Base-by-base conservation (phyloP, 805 yeast genomes). In the Candida railenensis region DNA sequence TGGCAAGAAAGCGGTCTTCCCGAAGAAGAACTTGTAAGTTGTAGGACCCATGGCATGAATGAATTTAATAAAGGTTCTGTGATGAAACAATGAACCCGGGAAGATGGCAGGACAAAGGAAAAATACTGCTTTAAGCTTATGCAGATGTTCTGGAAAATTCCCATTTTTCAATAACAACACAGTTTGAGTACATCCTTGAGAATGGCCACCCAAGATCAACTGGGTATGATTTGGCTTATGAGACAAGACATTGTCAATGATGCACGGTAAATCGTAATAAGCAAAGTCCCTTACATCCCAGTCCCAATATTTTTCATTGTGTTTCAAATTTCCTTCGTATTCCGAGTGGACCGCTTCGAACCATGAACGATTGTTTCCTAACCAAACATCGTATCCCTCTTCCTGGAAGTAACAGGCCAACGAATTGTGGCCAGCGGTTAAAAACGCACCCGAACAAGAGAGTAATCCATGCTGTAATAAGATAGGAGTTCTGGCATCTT, bases 211-310 rank as follows among this genome's bases (percentile, higher is more conserved):
- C 19, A 92, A 64, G 0, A 85, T 74, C 5, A 91, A 55, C 54
- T 82, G 77, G 3, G 60, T 58, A 44, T 62, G 71, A 42, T 62
- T 44, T 0, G 78, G 71, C 44, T 67, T 65, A 45, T 67, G 70
- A 1, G 61, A 48, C 32, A 83, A 62, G 0, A 90, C 85, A 46
- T 77, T 75, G 32, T 83, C 78, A 7, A 91, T 73, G 65, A 92
- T 69, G 16, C 87, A 74, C 1, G 96, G 87, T 37, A 94, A 64
- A 62, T 92, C 99, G 56, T 71, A 80, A 47, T 74, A 73, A 0
- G 91, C 92, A 83, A 94, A 81, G 40, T 89, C 92, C n/a, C 75
- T 66, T 43, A 94, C 76, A 58, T 88, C 92, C 99, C 99, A 92
- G 53, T 87, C 83, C 99, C 99, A 92, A 81, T 86, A 87, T 43